Evolutionary conservation across 345 rosid species (phyloP).

Genomic region (Citrus hindsii): DNA sequence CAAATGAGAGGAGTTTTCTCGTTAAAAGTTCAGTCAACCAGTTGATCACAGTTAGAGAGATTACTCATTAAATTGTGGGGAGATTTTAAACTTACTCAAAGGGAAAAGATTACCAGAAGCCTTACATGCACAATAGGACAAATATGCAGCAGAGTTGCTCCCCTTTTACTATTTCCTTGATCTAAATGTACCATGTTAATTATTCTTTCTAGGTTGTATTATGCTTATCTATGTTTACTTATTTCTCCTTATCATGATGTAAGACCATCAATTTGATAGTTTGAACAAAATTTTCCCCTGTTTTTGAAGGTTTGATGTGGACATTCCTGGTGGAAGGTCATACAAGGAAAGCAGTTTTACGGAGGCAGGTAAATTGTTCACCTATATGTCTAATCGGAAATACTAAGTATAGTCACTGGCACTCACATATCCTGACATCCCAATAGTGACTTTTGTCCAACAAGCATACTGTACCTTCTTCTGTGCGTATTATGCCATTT

Average conservation of each 20-base stretch:
- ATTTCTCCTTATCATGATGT: background rate
- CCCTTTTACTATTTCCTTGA: background rate
- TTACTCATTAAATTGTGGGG: background rate
- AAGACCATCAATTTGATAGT: background rate
- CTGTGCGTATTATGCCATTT: background rate
- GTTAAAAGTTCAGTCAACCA: background rate
- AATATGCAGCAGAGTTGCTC: background rate
- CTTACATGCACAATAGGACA: background rate
- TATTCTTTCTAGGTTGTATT: background rate
- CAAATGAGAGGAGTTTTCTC: background rate
- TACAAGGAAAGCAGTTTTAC: constrained; percentile 87
- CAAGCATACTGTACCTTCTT: background rate
- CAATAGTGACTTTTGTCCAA: background rate
- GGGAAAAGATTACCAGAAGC: background rate
- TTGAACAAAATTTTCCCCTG: background rate
- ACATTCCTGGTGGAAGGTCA: constrained; percentile 83
- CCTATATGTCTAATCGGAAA: background rate
- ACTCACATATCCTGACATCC: background rate
- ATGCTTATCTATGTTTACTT: background rate
- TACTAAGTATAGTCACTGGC: background rate
- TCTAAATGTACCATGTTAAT: background rate
- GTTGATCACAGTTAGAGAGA: background rate
- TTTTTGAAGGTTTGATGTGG: constrained; percentile 80
- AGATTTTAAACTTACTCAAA: background rate
- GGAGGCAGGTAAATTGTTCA: constrained; percentile 60